These are phyloP conservation scores for Sporothrix variecibatus DNA, from an alignment of 2,329 filamentous ascomycete genomes.

Conservation along the genomic window DNA sequence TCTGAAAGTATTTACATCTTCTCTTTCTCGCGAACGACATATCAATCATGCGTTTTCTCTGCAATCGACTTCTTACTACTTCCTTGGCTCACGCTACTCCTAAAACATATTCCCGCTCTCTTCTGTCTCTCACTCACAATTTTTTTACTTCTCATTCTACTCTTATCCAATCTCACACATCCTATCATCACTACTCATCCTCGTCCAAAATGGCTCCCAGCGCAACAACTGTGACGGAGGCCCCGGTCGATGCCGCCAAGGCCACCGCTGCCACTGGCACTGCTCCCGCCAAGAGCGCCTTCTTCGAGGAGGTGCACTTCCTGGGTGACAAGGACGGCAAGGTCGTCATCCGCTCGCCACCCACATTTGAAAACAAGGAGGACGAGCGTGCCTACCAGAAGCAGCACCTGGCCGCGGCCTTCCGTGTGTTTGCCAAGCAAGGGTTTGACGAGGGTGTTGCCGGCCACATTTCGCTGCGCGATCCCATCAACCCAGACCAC, in stretches of 20 bases:
- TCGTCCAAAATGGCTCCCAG: conserved; percentile 4
- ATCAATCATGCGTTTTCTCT: not conserved
- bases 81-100: not conserved
- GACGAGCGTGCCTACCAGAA: conserved; percentile 63
- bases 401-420: conserved; percentile 66
- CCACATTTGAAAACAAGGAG: conserved; percentile 43
- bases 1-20: not conserved
- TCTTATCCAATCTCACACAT: not conserved
- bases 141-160: not conserved
- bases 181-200: not conserved
- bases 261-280: not conserved
- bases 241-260: not conserved
- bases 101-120: not conserved
- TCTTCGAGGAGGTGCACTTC: conserved; percentile 19
- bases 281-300: not conserved
- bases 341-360: conserved; percentile 29
- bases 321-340: conserved; percentile 20
- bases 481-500: conserved; percentile 65
- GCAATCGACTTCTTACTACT: not conserved
- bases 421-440: conserved; percentile 64
- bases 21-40: not conserved
- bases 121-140: not conserved
- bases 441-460: conserved; percentile 65
- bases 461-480: conserved; percentile 65
- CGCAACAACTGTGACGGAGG: not conserved